These are phyloP conservation scores for Tricholomella constricta DNA, from an alignment of 768 basidiomycete species.

Conservation along the genomic window DNA sequence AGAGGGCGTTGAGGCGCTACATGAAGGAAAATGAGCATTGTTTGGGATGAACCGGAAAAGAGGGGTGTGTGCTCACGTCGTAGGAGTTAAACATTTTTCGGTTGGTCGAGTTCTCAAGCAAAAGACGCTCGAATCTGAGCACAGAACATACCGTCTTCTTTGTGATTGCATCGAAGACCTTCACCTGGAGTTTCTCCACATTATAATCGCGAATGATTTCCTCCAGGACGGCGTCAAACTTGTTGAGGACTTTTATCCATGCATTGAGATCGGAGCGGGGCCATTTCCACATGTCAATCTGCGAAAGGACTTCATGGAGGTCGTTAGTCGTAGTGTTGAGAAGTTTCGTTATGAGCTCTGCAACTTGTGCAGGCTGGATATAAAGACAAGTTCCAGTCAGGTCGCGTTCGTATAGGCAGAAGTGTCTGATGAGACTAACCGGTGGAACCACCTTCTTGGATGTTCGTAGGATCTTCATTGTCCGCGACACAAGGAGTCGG, in stretches of 20 bases:
- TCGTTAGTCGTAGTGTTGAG: conserved; percentile 68
- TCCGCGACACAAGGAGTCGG: conserved; percentile 52
- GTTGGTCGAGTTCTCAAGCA: conserved; percentile 97
- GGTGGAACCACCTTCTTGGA: conserved; percentile 80
- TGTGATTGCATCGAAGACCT: conserved; percentile 71
- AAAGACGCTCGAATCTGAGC: conserved; percentile 82
- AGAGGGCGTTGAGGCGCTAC: conserved; percentile 87
- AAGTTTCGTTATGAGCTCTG: conserved; percentile 75
- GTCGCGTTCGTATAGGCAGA: conserved; percentile 20
- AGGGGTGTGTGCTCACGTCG: conserved; percentile 67
- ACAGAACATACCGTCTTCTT: conserved; percentile 81
- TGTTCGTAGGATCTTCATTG: conserved; percentile 88
- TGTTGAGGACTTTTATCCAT: conserved; percentile 96
- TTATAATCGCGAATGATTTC: conserved; percentile 82
- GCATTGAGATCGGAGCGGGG: conserved; percentile 95
- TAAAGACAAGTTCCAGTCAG: conserved; percentile 14
- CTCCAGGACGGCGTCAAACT: conserved; percentile 89
- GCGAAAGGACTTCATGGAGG: conserved; percentile 63
- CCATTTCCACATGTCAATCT: conserved; percentile 88
- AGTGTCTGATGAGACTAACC: conserved; percentile 45
- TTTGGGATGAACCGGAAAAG: conserved; percentile 8
- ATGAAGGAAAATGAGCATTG: conserved; percentile 6
- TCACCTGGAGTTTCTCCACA: conserved; percentile 81
- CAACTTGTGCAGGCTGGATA: conserved; percentile 77
- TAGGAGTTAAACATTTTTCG: conserved; percentile 95